phyloP scores from a whole-genome alignment of 306 rosid species.

The Dalbergia cochinchinensis region DNA sequence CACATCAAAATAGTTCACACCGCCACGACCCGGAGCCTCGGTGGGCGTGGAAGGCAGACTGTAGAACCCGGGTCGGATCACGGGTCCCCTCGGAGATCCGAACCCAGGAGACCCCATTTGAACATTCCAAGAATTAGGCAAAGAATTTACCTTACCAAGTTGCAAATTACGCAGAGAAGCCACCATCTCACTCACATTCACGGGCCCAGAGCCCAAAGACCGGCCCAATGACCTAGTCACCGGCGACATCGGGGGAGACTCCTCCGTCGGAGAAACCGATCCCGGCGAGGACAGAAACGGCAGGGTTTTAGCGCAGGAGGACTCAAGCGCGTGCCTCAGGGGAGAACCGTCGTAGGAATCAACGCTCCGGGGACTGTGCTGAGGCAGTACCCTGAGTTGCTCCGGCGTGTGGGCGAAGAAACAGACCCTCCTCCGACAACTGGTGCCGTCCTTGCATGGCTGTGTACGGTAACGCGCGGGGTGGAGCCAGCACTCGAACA shows the following conservation, averaged over 20 bases:
- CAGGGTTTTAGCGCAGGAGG: constrained; percentile 43
- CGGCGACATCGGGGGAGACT: constrained; percentile 85
- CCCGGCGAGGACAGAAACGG: constrained; percentile 60
- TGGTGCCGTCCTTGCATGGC: constrained; percentile 92
- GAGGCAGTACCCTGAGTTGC: constrained; percentile 82
- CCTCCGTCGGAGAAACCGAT: constrained; percentile 63
- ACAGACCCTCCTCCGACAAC: constrained; percentile 81
- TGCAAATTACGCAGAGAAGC: constrained; percentile 80
- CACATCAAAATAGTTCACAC: constrained; percentile 53
- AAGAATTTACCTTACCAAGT: constrained; percentile 67
- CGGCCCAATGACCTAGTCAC: constrained; percentile 61
- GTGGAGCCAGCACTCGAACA: constrained; percentile 98
- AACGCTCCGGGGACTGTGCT: constrained; percentile 66
- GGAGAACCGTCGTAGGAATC: constrained; percentile 85
- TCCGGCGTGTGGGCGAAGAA: constrained; percentile 96
- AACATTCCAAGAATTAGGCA: constrained; percentile 69
- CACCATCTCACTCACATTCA: constrained; percentile 62
- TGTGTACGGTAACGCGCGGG: constrained; percentile 92
- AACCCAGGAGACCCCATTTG: constrained; percentile 64
- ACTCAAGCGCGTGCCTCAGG: constrained; percentile 58
- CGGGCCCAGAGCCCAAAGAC: constrained; percentile 60
- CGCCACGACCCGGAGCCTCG: constrained; percentile 47
- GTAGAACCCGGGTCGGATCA: constrained; percentile 74
- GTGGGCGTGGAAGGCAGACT: constrained; percentile 88
- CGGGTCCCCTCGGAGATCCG: constrained; percentile 71